Evolutionary conservation across 768 basidiomycete genomes (phyloP).

Genomic region (Chlorophyllum brunneum): DNA sequence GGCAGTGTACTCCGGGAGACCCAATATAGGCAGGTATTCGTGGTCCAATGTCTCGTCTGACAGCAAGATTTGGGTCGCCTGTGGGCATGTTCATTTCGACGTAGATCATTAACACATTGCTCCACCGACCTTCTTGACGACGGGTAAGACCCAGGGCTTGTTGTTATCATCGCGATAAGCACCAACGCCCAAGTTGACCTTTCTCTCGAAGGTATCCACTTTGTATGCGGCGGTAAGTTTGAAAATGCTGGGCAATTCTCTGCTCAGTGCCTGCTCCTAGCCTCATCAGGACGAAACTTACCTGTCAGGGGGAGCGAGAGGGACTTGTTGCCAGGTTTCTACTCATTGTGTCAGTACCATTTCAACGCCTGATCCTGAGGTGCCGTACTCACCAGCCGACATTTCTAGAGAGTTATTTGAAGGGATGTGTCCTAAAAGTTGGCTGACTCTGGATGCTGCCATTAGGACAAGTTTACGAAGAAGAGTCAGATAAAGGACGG

Average conservation of each 20-base stretch:
- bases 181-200: conserved; percentile 91
- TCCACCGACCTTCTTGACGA: conserved; percentile 74
- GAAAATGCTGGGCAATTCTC: conserved; percentile 62
- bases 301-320: conserved; percentile 86
- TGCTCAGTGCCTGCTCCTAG: not conserved
- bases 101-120: not conserved
- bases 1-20: conserved; percentile 75
- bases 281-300: conserved; percentile 23
- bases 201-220: conserved; percentile 65
- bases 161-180: conserved; percentile 86
- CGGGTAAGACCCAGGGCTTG: conserved; percentile 91
- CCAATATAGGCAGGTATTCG: conserved; percentile 90
- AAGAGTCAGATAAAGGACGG: not conserved
- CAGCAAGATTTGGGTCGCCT: conserved; percentile 75
- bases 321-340: conserved; percentile 76
- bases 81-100: too few relatives aligned
- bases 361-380: conserved; percentile 11
- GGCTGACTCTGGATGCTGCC: conserved; percentile 52
- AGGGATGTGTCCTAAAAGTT: conserved; percentile 52
- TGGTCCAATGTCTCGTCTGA: conserved; percentile 76
- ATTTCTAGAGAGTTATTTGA: conserved; percentile 30
- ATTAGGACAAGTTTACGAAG: conserved; percentile 27
- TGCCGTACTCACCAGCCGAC: conserved; percentile 48
- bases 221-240: conserved; percentile 89
- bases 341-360: conserved; percentile 15